Evolutionary conservation across 2,329 filamentous ascomycete species (phyloP), one percentile per base, ranked within the genome.

Genomic region (Pyricularia sp.): DNA sequence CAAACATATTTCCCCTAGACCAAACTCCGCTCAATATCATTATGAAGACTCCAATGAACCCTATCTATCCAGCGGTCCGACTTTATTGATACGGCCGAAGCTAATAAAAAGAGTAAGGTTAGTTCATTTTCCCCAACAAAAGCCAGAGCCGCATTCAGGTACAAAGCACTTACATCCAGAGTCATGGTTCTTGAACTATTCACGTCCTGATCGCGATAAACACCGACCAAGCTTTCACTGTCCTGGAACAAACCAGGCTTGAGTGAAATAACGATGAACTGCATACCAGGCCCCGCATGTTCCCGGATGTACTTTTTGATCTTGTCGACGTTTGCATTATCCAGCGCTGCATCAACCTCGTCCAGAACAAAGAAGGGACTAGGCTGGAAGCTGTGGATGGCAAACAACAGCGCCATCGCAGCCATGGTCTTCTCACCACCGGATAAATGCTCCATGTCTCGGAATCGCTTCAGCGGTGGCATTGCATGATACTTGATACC

Each of bases 361-460:
- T 99, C 95, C 9, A 99, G 88, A 42, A 99, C 95, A 78, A 99
- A 99, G 83, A 99, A 99, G 0, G 96, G 95, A 70, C 88, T 92
- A 0, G 95, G 94, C 77, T 97, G 94, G 82, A 94, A 99, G 70
- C 91, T 94, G 82, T 99, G 95, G 69, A 99, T 94, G 26, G 95
- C 95, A 77, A 99, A 99, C 4, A 99, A 86, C 59, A 99, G 85
- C n/a, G 95, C 95, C 58, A 99, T 84, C 17, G 95, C 95, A 1
- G 95, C 95, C 90, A 99, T 99, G 0, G 95, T 99, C 84, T 99
- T 99, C 81, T 99, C 95, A 69, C 95, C 95, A 75, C 95, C 95
- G 1, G 93, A 97, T 11, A 99, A 83, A 77, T 97, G 95, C 79
- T 99, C 95, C 95, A 99, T 99, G 78, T 99, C 96, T 74, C 95